phyloP scores from a whole-genome alignment of 169 alveolate species.

The Neospora caninum region DNA sequence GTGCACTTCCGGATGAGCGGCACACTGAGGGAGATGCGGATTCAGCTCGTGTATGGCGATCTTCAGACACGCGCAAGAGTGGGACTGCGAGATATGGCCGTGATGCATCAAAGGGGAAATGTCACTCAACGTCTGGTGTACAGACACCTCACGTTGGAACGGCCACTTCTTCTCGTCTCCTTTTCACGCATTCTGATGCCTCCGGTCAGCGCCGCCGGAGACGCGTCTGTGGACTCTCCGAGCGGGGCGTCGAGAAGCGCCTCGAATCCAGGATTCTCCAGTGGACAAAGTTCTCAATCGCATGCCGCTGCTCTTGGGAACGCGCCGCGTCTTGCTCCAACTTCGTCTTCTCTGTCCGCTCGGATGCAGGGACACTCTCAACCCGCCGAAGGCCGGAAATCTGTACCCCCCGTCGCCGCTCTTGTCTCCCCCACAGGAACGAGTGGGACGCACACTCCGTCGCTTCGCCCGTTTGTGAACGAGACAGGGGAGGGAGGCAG shows the following conservation, averaged over 20 bases:
- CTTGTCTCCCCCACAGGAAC: background rate
- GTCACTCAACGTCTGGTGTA: conserved; percentile 19
- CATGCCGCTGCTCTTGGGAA: background rate
- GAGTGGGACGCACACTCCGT: background rate
- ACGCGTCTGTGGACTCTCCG: background rate
- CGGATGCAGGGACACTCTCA: too few relatives aligned
- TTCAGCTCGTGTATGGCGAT: conserved; percentile 8
- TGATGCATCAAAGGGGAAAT: background rate
- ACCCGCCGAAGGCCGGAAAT: too few relatives aligned
- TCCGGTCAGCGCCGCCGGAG: background rate
- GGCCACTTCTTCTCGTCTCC: conserved; percentile 27
- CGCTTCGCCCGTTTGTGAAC: background rate
- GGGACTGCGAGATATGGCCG: background rate
- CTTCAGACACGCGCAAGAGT: background rate
- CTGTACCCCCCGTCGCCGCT: background rate
- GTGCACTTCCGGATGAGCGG: conserved; percentile 1
- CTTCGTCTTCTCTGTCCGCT: background rate
- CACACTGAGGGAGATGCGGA: background rate
- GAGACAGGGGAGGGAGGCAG: conserved; percentile 1
- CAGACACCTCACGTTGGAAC: conserved; percentile 5
- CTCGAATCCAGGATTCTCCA: too few relatives aligned
- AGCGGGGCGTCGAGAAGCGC: background rate
- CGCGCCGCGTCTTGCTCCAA: background rate
- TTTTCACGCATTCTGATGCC: background rate
- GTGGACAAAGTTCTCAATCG: background rate